A percentile compares a stretch with the other conserved stretches of the same genome.
Evolutionary conservation across 495 filamentous ascomycete species (phyloP).

Genomic region (Penicillium paradoxum): DNA sequence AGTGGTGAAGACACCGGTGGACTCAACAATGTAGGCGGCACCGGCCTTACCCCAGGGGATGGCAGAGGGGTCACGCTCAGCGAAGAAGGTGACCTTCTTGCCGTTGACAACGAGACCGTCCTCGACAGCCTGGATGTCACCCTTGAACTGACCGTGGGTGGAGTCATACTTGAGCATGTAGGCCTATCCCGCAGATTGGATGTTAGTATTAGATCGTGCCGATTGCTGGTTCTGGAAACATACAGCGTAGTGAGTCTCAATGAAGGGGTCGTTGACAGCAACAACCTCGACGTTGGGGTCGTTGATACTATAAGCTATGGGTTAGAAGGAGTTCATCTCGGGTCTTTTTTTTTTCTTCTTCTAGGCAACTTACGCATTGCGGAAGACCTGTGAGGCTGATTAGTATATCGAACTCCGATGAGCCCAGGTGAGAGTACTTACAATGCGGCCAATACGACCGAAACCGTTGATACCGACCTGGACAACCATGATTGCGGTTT

Average conservation of each 20-base stretch:
- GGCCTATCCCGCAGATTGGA: constrained; percentile 48
- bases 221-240: constrained; percentile 31
- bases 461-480: constrained; percentile 99
- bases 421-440: constrained; percentile 33
- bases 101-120: constrained; percentile 83
- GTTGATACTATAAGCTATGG: constrained; percentile 63
- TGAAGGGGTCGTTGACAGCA: constrained; percentile 99
- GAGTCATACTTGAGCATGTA: constrained; percentile 99
- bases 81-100: constrained; percentile 95
- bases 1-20: constrained; percentile 99
- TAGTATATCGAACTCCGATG: constrained; percentile 8
- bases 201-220: background rate
- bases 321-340: constrained; percentile 21
- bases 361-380: constrained; percentile 62
- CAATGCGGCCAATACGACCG: constrained; percentile 98
- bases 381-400: constrained; percentile 53
- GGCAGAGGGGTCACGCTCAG: constrained; percentile 79
- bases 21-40: constrained; percentile 95
- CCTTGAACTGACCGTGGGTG: constrained; percentile 95
- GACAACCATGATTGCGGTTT: constrained; percentile 41
- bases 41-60: constrained; percentile 91
- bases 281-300: constrained; percentile 81
- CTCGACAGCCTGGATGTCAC: constrained; percentile 63
- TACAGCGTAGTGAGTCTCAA: constrained; percentile 96
- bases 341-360: background rate